Evolutionary conservation across 1,139 yeast genomes (phyloP).

Genomic region (Wickerhamomyces sp.): DNA sequence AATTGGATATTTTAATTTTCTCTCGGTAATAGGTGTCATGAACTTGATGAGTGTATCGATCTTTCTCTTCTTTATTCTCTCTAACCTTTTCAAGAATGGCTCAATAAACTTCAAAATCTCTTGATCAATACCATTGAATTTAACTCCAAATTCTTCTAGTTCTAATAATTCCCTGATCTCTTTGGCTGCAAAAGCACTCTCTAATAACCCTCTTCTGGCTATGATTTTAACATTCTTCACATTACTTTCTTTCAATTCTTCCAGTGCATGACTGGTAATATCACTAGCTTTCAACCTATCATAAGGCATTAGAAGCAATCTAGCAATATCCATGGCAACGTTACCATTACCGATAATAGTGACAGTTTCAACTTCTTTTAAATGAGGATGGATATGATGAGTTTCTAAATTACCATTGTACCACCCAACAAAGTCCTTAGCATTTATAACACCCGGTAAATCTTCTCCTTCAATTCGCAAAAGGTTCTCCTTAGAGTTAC

Average conservation of each 20-base stretch:
- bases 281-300: slow-evolving; percentile 58
- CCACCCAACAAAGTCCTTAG: slow-evolving; percentile 92
- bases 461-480: slow-evolving; percentile 60
- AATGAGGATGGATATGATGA: slow-evolving; percentile 40
- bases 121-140: slow-evolving; percentile 50
- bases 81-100: slow-evolving; percentile 37
- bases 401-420: slow-evolving; percentile 84
- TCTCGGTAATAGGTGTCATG: slow-evolving; percentile 30
- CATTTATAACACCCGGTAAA: slow-evolving; percentile 66
- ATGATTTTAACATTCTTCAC: slow-evolving; percentile 66
- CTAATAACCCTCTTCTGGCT: slow-evolving; percentile 79
- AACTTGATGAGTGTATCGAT: slow-evolving; percentile 59
- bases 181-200: slow-evolving; percentile 88
- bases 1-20: slow-evolving; percentile 22
- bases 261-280: slow-evolving; percentile 60
- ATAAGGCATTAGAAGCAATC: slow-evolving; percentile 63
- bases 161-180: slow-evolving; percentile 84
- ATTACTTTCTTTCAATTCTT: slow-evolving; percentile 43
- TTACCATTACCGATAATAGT: slow-evolving; percentile 95
- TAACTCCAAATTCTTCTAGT: slow-evolving; percentile 48
- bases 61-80: slow-evolving; percentile 68
- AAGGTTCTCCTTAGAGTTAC: slow-evolving; percentile 62
- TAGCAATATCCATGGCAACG: slow-evolving; percentile 91
- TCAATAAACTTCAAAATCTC: slow-evolving; percentile 39
- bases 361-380: slow-evolving; percentile 60